Conservation (phyloP, 257 asterid species). For the Nicotiana obtusifolia region DNA sequence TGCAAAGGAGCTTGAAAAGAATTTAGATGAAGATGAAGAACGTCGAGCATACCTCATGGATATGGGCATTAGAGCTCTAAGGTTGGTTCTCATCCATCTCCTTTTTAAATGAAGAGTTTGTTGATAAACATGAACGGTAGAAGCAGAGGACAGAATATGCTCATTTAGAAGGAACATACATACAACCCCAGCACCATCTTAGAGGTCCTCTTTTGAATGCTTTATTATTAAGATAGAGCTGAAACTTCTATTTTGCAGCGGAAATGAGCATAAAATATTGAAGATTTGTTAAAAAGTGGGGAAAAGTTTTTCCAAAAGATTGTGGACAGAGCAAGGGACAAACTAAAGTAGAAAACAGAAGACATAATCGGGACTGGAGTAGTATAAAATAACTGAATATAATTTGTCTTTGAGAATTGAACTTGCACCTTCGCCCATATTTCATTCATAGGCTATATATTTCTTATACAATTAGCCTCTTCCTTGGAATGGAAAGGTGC, state of each 20-base stretch:
- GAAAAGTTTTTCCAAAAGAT: not conserved
- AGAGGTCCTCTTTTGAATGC: not conserved
- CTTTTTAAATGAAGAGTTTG: not conserved
- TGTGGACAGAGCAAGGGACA: not conserved
- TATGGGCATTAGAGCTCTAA: slow-evolving; percentile 86
- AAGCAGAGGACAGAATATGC: not conserved
- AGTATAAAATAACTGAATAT: not conserved
- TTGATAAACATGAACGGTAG: not conserved
- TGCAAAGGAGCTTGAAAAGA: slow-evolving; percentile 63
- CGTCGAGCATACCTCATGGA: slow-evolving; percentile 70
- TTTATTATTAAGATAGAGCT: not conserved
- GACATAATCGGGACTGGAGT: not conserved
- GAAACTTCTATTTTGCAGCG: not conserved
- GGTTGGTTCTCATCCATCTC: slow-evolving; percentile 33
- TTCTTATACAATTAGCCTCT: not conserved
- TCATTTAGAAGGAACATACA: not conserved
- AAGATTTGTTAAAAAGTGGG: not conserved
- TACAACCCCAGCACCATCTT: not conserved
- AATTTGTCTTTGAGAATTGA: not conserved
- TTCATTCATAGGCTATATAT: not conserved
- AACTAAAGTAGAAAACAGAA: not conserved
- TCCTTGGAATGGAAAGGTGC: not conserved
- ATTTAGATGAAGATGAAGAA: slow-evolving; percentile 53
- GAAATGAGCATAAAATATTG: not conserved
- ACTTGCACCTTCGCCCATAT: not conserved